Base-by-base conservation (phyloP, 768 basidiomycete genomes). In the Scleroderma citrinum region DNA sequence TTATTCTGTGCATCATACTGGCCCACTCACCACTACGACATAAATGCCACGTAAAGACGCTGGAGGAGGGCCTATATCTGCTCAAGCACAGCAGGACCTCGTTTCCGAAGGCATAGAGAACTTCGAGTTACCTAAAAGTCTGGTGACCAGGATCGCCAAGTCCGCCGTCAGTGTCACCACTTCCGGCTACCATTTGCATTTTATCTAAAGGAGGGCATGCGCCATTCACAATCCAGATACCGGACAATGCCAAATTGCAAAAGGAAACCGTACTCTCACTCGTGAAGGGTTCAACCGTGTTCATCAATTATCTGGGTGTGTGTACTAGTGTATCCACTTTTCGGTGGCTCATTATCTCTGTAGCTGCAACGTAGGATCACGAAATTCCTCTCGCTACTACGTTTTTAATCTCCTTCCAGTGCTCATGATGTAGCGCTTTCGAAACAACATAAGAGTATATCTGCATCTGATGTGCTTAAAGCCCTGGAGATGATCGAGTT, bases 261-360 rank as follows among this genome's bases (percentile, higher is more conserved):
- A 95, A 93, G 54, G 95, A 97, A 50, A 87, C 89, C 0, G 82
- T 93, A 0, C 64, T 87, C 1, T 89, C 92, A 12, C 74, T 96
- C 10, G 76, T 87, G 13, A 93, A 93, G 62, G 85, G 86, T 26
- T 91, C 93, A 3, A 94, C 94, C 0, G 87, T 97, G 45, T 98
- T 97, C 65, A 93, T 99, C 56, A 94, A 88, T 65, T 95, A 93
- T 58, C 73, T 98, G 7, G 85, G 94, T 87, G 64, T 56, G 83
- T 19, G 40, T 14, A 24, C 16, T 35, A n/a, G 13, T n/a, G 14
- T 29, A 17, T 5, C 19, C 16, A 20, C 13, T 24, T 41, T 19
- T 26, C 52, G 53, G 23, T 56, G 20, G 13, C 7, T 37, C 31
- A n/a, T n/a, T 46, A 17, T 6, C 44, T 50, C 51, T 14, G 34